Conservation (phyloP, 805 yeast species). For the Komagataella mondaviorum region DNA sequence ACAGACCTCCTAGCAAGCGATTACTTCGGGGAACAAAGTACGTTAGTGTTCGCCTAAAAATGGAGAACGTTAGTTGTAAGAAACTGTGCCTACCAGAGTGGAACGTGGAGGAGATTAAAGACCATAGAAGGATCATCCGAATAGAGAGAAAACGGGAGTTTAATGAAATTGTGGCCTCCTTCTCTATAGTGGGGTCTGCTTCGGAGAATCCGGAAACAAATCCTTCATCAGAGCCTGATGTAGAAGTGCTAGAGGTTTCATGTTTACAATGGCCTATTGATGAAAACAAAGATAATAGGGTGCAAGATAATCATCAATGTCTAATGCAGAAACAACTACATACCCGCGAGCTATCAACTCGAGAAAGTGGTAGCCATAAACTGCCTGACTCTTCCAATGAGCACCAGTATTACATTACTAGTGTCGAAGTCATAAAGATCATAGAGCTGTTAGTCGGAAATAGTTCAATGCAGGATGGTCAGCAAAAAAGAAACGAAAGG, state of each 20-base stretch:
- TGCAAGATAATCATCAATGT: constrained; percentile 11
- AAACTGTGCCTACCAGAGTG: constrained; percentile 40
- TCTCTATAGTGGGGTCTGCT: constrained; percentile 39
- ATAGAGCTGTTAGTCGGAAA: constrained; percentile 44
- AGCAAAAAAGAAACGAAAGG: constrained; percentile 44
- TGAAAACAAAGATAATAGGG: no score
- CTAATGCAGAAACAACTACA: no score
- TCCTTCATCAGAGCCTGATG: constrained; percentile 28
- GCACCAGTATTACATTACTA: constrained; percentile 43
- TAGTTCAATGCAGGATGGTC: constrained; percentile 21
- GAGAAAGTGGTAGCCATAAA: no score
- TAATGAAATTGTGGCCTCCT: constrained; percentile 29
- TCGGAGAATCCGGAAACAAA: constrained; percentile 28
- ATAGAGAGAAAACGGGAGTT: constrained; percentile 40
- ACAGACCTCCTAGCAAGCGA: constrained; percentile 43
- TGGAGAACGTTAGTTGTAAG: constrained; percentile 28
- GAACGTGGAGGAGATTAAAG: constrained; percentile 29
- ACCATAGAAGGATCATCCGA: constrained; percentile 42
- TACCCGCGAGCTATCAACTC: no score
- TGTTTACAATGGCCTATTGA: no score
- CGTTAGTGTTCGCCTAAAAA: constrained; percentile 33
- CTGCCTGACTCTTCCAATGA: no score
- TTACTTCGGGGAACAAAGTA: constrained; percentile 11
- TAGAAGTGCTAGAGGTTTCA: no score
- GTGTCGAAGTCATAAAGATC: no score